Conservation (phyloP, 495 filamentous ascomycete species). For the Neurospora sp. region DNA sequence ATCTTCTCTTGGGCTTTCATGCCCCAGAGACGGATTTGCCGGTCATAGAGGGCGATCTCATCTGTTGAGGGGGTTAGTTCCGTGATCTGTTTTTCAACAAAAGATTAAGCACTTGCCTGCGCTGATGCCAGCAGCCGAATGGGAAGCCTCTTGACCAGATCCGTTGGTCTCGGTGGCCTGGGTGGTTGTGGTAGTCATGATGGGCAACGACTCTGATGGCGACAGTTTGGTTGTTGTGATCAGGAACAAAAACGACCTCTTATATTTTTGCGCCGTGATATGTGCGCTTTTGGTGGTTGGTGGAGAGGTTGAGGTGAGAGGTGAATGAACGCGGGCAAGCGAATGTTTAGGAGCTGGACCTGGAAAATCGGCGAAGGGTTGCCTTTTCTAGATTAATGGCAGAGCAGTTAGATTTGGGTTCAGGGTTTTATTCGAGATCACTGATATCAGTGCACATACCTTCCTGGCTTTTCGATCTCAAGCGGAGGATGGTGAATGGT, state of each 20-base stretch:
- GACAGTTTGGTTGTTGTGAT: neutral
- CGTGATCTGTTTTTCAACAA: neutral
- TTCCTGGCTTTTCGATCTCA: neutral
- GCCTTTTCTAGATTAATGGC: neutral
- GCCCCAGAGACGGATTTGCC: constrained; percentile 97
- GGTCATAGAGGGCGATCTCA: constrained; percentile 95
- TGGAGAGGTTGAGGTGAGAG: neutral
- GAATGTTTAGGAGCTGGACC: neutral
- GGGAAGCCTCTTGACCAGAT: constrained; percentile 2
- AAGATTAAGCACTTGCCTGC: constrained; percentile 16
- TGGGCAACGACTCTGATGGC: neutral
- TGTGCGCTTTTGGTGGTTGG: neutral
- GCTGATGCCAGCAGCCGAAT: constrained; percentile 16
- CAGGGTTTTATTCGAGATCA: neutral
- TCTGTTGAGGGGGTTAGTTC: constrained; percentile 39
- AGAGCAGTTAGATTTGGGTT: neutral
- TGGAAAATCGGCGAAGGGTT: neutral
- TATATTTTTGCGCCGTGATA: neutral
- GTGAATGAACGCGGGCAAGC: neutral
- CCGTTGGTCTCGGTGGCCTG: constrained; percentile 7
- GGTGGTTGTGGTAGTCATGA: constrained; percentile 1
- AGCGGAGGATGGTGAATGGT: neutral
- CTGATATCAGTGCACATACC: neutral
- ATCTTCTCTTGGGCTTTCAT: constrained; percentile 86
- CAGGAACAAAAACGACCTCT: neutral